Percentiles rank a stretch among this genome's conserved stretches.
Evolutionary conservation across 2,329 filamentous ascomycete genomes (phyloP).

Genomic region (Cercospora sesami): DNA sequence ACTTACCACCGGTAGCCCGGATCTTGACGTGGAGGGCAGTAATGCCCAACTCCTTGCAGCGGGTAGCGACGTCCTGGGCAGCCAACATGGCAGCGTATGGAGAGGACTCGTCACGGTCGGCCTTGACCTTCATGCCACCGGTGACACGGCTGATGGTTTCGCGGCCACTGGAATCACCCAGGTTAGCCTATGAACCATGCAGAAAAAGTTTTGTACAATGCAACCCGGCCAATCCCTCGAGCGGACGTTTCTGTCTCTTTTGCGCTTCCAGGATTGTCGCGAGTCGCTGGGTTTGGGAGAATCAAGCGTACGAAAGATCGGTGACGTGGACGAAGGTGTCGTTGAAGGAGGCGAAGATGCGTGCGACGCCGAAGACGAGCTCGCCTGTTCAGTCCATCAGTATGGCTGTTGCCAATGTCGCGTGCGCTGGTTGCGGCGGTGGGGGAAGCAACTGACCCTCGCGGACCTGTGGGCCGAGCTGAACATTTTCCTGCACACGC

Average conservation of each 20-base stretch:
- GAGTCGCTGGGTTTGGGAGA: not conserved
- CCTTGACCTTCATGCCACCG: slow-evolving; percentile 99
- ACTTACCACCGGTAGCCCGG: slow-evolving; percentile 92
- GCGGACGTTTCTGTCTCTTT: slow-evolving; percentile 14
- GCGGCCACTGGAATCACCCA: slow-evolving; percentile 83
- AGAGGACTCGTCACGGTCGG: slow-evolving; percentile 99
- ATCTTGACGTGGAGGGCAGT: slow-evolving; percentile 99
- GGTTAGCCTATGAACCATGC: slow-evolving; percentile 58
- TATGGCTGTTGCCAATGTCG: slow-evolving; percentile 19
- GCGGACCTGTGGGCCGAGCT: slow-evolving; percentile 91
- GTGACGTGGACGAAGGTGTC: slow-evolving; percentile 85
- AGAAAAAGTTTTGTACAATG: slow-evolving; percentile 32
- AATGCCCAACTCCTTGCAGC: slow-evolving; percentile 83
- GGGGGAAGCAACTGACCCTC: slow-evolving; percentile 66
- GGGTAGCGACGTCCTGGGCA: slow-evolving; percentile 85
- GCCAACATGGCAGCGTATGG: slow-evolving; percentile 99
- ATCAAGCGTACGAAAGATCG: slow-evolving; percentile 68
- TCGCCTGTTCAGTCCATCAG: slow-evolving; percentile 62
- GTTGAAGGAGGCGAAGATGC: slow-evolving; percentile 85
- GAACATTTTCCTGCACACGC: slow-evolving; percentile 93
- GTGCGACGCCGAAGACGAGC: slow-evolving; percentile 96
- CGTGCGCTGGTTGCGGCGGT: slow-evolving; percentile 15
- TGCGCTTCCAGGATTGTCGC: slow-evolving; percentile 4
- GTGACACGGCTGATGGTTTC: slow-evolving; percentile 99
- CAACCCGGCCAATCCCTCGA: slow-evolving; percentile 13